Evolutionary conservation across 225 moss, liverwort and hornwort species (phyloP).

Genomic region (Sphagnum tenellum): DNA sequence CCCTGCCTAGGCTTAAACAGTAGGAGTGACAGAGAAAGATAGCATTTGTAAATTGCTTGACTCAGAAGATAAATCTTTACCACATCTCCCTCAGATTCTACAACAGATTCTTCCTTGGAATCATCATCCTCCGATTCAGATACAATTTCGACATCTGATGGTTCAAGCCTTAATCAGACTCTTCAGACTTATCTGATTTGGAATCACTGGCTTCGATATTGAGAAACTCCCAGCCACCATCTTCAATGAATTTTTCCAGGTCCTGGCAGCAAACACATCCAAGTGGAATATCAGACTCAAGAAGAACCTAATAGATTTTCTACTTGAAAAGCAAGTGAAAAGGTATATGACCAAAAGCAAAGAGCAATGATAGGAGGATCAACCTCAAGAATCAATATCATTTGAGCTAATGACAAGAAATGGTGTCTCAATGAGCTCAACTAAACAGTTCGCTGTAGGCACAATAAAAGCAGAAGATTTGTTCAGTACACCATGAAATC

Average conservation of each 20-base stretch:
- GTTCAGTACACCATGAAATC: slow-evolving; percentile 96
- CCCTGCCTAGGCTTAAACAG: no score
- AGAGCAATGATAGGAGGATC: background rate
- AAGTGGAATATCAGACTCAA: no score
- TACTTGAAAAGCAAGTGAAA: no score
- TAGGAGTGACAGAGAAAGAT: no score
- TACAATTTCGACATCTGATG: slow-evolving; percentile 85
- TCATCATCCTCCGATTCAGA: slow-evolving; percentile 90
- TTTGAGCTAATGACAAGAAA: slow-evolving; percentile 90
- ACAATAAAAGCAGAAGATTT: slow-evolving; percentile 99
- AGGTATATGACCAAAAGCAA: no score
- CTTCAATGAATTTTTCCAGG: slow-evolving; percentile 92
- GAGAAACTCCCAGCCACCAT: slow-evolving; percentile 97
- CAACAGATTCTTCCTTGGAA: slow-evolving; percentile 87
- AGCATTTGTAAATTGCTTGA: no score
- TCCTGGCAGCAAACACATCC: slow-evolving; percentile 22
- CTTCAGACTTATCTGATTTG: slow-evolving; percentile 92
- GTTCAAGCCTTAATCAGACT: slow-evolving; percentile 94
- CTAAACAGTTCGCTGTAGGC: slow-evolving; percentile 90
- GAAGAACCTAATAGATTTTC: no score
- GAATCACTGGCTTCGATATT: slow-evolving; percentile 99
- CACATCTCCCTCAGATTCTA: slow-evolving; percentile 95
- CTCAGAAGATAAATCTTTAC: slow-evolving; percentile 5
- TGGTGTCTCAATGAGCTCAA: slow-evolving; percentile 92
- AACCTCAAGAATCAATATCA: slow-evolving; percentile 94